Evolutionary conservation across 23 red algal species (phyloP).

Genomic region (Chondrus crispus): DNA sequence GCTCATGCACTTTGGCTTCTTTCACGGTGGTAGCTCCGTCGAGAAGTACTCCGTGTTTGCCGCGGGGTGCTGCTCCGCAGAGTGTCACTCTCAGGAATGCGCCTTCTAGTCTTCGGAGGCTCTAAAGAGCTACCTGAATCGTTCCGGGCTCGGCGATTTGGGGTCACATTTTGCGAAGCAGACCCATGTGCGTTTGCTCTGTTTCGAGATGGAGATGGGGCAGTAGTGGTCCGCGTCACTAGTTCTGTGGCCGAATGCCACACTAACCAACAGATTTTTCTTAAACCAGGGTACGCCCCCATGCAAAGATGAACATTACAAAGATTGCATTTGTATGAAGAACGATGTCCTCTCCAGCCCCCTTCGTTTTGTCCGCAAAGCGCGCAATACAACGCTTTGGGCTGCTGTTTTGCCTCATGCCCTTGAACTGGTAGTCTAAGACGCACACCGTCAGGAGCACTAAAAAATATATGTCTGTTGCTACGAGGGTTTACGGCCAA

Average conservation of each 20-base stretch:
- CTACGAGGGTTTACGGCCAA: not conserved
- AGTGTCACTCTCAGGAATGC: too few relatives aligned
- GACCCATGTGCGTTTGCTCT: too few relatives aligned
- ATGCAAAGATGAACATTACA: not conserved
- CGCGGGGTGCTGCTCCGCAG: too few relatives aligned
- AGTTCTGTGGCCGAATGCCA: constrained; percentile 4
- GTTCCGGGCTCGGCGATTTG: too few relatives aligned
- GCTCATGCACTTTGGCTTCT: too few relatives aligned
- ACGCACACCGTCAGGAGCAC: not conserved
- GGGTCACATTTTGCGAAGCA: too few relatives aligned
- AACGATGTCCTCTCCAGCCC: not conserved
- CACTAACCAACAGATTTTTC: not conserved
- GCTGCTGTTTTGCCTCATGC: not conserved
- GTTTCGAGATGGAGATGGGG: too few relatives aligned
- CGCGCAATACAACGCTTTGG: not conserved
- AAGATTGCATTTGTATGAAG: not conserved
- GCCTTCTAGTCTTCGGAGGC: too few relatives aligned
- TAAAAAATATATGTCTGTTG: not conserved
- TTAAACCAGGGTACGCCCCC: not conserved
- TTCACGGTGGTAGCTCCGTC: too few relatives aligned
- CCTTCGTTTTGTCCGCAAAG: not conserved
- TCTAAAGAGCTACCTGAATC: too few relatives aligned
- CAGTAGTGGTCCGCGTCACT: too few relatives aligned
- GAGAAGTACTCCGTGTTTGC: too few relatives aligned
- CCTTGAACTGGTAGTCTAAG: not conserved